These are phyloP conservation scores for Phytopythium delawarense DNA, from an alignment of 352 stramenopile species.

Conservation along the genomic window DNA sequence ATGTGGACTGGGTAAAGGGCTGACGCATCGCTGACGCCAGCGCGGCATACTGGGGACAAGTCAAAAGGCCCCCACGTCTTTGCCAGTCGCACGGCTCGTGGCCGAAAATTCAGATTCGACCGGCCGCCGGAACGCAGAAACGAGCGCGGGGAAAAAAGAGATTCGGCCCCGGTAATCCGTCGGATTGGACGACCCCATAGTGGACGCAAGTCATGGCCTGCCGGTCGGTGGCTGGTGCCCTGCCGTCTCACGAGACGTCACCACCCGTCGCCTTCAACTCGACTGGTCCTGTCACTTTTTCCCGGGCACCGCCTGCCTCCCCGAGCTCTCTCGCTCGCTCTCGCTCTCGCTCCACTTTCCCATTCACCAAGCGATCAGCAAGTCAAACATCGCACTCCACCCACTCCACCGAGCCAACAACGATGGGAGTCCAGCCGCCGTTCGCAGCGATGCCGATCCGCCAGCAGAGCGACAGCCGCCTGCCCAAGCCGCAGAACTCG, in stretches of 20 bases:
- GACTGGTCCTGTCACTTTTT: slow-evolving; percentile 6
- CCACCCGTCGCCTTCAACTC: slow-evolving; percentile 5
- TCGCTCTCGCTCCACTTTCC: too few relatives aligned
- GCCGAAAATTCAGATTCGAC: slow-evolving; percentile 5
- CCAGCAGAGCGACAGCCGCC: slow-evolving; percentile 18
- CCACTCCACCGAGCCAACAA: too few relatives aligned
- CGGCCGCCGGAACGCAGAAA: not conserved
- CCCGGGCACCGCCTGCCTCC: not conserved
- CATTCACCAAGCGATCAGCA: not conserved
- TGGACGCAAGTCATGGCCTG: not conserved
- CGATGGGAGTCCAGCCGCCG: slow-evolving; percentile 51
- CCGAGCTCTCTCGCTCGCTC: not conserved
- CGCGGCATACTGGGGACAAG: not conserved
- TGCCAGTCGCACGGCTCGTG: not conserved
- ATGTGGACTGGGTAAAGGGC: not conserved
- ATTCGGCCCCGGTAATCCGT: not conserved
- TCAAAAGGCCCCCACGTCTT: too few relatives aligned
- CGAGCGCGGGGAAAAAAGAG: not conserved
- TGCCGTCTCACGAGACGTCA: too few relatives aligned
- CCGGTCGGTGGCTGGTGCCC: too few relatives aligned
- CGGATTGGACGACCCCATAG: not conserved
- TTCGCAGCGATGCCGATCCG: slow-evolving; percentile 12
- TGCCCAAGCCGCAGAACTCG: slow-evolving; percentile 20
- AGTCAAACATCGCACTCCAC: too few relatives aligned
- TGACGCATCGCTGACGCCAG: not conserved